These are phyloP conservation scores for Elaeis oleifera DNA, from an alignment of 202 grass and related monocot genomes.

Conservation along the genomic window DNA sequence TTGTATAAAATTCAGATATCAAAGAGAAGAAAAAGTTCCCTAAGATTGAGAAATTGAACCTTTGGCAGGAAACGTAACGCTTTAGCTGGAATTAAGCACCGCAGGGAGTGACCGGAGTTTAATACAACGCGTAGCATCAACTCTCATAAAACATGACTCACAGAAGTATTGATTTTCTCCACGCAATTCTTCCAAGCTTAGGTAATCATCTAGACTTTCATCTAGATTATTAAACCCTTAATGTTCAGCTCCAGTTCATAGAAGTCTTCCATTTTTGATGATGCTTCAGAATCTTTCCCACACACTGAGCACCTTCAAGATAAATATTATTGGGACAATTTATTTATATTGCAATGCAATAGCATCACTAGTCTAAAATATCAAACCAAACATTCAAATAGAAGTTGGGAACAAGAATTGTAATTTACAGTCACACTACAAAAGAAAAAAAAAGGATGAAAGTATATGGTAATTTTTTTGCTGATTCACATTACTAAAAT, in stretches of 20 bases:
- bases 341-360: constrained; percentile 14
- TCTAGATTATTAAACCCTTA: constrained; percentile 80
- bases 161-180: constrained; percentile 97
- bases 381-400: too few species aligned
- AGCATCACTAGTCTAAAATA: background rate
- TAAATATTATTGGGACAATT: constrained; percentile 29
- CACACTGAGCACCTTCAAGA: constrained; percentile 73
- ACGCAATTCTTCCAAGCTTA: constrained; percentile 72
- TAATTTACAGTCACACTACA: too few species aligned
- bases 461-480: too few species aligned
- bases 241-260: constrained; percentile 98
- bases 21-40: constrained; percentile 4
- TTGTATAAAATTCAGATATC: too few species aligned
- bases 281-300: constrained; percentile 85
- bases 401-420: too few species aligned
- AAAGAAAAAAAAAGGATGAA: too few species aligned
- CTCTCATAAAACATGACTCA: constrained; percentile 68
- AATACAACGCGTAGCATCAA: constrained; percentile 85
- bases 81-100: constrained; percentile 92
- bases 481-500: too few species aligned
- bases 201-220: constrained; percentile 89
- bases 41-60: constrained; percentile 28
- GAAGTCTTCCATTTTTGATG: constrained; percentile 96
- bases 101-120: constrained; percentile 79
- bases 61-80: constrained; percentile 87